Conservation (phyloP, 1,139 yeast species). For the Saccharomyces hybrid region DNA sequence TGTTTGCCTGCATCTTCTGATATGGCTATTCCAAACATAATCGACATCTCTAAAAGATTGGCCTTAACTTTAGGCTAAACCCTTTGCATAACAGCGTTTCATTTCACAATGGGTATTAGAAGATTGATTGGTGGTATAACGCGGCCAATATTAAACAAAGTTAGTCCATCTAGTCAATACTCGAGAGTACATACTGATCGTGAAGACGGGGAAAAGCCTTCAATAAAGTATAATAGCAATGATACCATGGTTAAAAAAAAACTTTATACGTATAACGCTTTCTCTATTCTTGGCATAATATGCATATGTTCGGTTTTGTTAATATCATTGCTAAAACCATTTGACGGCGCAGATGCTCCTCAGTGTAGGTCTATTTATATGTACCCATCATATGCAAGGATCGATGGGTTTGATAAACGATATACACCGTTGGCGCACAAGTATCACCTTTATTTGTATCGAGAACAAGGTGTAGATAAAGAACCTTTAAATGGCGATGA, state of each 20-base stretch:
- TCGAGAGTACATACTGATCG: not conserved
- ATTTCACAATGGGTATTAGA: not conserved
- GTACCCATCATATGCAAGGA: constrained; percentile 72
- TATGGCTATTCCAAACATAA: not conserved
- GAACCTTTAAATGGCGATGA: constrained; percentile 40
- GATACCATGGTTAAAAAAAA: not conserved
- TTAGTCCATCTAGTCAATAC: not conserved
- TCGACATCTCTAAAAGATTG: not conserved
- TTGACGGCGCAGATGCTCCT: constrained; percentile 39
- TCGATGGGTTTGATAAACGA: constrained; percentile 60
- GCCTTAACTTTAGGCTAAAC: not conserved
- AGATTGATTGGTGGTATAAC: not conserved
- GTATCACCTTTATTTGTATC: constrained; percentile 71
- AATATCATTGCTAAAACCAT: constrained; percentile 11
- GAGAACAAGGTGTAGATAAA: constrained; percentile 68
- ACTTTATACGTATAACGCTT: not conserved
- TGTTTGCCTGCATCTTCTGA: not conserved
- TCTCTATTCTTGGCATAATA: constrained; percentile 14
- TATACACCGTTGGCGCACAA: constrained; percentile 72
- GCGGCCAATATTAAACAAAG: not conserved
- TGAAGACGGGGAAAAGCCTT: not conserved
- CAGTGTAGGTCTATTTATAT: constrained; percentile 55
- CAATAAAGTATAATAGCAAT: not conserved
- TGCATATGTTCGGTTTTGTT: constrained; percentile 9
- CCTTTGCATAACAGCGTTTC: not conserved